Base-by-base conservation (phyloP, 2,329 filamentous ascomycete species). In the Scedosporium minutisporum region DNA sequence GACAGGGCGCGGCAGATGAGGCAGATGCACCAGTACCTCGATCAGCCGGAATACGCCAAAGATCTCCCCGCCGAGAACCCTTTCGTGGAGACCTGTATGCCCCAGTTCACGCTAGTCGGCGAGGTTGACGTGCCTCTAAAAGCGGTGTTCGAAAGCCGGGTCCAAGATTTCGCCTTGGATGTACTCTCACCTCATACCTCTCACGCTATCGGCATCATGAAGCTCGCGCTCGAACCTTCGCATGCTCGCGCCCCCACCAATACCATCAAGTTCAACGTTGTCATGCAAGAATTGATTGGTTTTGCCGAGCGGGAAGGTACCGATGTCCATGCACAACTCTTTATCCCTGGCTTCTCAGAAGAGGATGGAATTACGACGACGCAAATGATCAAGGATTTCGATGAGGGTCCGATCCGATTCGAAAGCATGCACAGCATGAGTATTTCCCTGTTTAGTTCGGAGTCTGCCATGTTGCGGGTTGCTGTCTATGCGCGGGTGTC, bases 391-490 rank as follows among this genome's bases (percentile, higher is more conserved):
- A 88, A 83, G 65, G 91, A 91, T 63, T 99, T 99, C 69, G 93
- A 97, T 68, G 95, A 99, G 74, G 89, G 90, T 0, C 87, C 93
- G 0, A 87, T 99, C 63, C 88, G 90, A 3, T 99, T 99, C 68
- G 93, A 97, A 75, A 99, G 95, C 74, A 93, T 97, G 59, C 95
- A 99, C 78, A 96, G 91, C 74, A 96, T 99, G 91, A 96, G 91
- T 72, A 82, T 99, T 61, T 90, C 93, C 3, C 80, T 96, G 42
- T 88, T 88, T 53, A 89, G 88, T 57, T 41, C 64, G 4, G 72
- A 74, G 4, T 85, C 91, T 1, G 87, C 91, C 1, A 88, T 86
- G 25, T 76, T 99, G 62, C 86, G 95, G 62, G 89, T 96, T 7
- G 91, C 92, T 58, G 89, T 99, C 65, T 97, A 96, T 72, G 93